phyloP scores from a whole-genome alignment of 2,329 filamentous ascomycete species.

The Plenodomus tracheiphilus region DNA sequence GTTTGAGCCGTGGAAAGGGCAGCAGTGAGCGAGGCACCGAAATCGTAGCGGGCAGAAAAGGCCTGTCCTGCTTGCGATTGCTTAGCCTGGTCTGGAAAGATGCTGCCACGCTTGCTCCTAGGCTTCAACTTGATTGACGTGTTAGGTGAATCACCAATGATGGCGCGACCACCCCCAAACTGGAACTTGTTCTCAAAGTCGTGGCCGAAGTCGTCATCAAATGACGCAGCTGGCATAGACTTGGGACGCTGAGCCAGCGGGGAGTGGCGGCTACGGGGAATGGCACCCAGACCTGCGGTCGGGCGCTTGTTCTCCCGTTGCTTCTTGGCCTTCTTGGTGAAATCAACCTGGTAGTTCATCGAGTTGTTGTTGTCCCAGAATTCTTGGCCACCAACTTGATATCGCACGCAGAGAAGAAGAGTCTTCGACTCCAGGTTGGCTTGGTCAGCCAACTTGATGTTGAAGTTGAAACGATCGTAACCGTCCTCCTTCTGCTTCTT shows the following conservation, averaged over 20 bases:
- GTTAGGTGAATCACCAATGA: slow-evolving; percentile 62
- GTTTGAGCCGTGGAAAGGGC: slow-evolving; percentile 77
- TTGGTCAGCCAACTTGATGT: slow-evolving; percentile 87
- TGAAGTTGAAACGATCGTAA: slow-evolving; percentile 90
- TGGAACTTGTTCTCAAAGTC: slow-evolving; percentile 55
- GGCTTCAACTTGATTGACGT: slow-evolving; percentile 70
- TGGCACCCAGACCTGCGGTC: slow-evolving; percentile 55
- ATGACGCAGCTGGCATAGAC: slow-evolving; percentile 52
- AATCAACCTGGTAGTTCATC: slow-evolving; percentile 93
- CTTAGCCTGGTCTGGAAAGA: slow-evolving; percentile 62
- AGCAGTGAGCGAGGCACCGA: slow-evolving; percentile 85
- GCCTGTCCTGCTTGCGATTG: slow-evolving; percentile 64
- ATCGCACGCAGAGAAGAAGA: slow-evolving; percentile 87
- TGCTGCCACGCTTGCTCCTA: slow-evolving; percentile 62
- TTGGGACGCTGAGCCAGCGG: slow-evolving; percentile 52
- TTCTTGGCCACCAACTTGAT: slow-evolving; percentile 80
- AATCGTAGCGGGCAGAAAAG: slow-evolving; percentile 94
- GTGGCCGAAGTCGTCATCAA: slow-evolving; percentile 72
- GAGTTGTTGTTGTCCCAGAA: slow-evolving; percentile 93
- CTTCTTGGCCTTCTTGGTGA: slow-evolving; percentile 76
- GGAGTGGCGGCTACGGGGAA: slow-evolving; percentile 54
- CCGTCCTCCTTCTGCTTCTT: slow-evolving; percentile 66
- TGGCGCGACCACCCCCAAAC: slow-evolving; percentile 45
- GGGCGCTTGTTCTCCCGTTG: slow-evolving; percentile 50
- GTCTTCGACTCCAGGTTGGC: slow-evolving; percentile 92